Conservation (phyloP, 179 eudicot species). For the Beta macrorhiza region DNA sequence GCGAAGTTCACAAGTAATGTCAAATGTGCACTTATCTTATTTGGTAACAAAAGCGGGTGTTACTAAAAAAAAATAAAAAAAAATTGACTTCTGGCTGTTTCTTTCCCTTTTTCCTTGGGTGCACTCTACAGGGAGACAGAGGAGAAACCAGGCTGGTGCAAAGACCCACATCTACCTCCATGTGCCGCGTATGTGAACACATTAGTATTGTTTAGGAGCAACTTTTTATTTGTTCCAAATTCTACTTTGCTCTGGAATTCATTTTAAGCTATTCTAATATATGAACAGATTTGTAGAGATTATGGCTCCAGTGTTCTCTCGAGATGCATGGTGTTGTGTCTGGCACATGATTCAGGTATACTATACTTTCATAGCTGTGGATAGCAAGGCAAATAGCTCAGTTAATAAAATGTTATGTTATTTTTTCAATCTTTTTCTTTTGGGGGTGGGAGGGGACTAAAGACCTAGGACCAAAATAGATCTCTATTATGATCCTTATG, state of each 20-base stretch:
- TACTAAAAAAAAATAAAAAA: no score
- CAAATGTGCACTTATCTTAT: background rate
- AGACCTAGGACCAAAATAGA: background rate
- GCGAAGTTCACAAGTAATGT: constrained; percentile 62
- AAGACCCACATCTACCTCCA: constrained; percentile 33
- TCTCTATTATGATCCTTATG: background rate
- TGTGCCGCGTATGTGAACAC: constrained; percentile 37
- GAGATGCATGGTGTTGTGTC: constrained; percentile 57
- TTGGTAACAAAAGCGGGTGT: background rate
- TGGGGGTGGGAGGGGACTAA: background rate
- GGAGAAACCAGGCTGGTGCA: constrained; percentile 50
- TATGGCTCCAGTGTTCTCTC: constrained; percentile 65
- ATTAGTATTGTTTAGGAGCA: background rate
- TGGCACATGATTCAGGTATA: constrained; percentile 65
- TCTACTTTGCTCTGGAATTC: no score
- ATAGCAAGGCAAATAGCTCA: background rate
- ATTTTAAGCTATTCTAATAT: background rate
- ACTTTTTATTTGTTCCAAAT: background rate
- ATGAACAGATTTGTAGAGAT: constrained; percentile 56
- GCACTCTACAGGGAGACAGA: constrained; percentile 35
- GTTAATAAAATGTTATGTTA: background rate
- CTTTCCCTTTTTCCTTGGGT: background rate
- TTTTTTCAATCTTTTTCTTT: background rate
- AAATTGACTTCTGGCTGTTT: background rate
- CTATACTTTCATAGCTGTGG: background rate